Percentiles rank a stretch among this genome's conserved stretches.
Conservation (phyloP, 768 basidiomycete species). For the Suillus decipiens region DNA sequence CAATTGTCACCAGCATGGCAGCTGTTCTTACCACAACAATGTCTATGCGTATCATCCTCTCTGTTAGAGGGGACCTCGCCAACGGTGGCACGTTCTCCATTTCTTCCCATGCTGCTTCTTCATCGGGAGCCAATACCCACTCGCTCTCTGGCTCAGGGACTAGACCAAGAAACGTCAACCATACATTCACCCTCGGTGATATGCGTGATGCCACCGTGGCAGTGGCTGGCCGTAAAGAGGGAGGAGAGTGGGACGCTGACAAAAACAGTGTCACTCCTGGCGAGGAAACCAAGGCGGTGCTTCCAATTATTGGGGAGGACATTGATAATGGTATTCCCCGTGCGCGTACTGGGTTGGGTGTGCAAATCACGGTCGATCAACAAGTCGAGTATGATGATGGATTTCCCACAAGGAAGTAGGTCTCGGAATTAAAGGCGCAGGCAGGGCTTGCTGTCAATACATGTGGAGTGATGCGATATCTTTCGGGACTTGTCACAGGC, state of each 20-base stretch:
- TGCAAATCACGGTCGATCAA: conserved; percentile 59
- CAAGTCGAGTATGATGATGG: conserved; percentile 53
- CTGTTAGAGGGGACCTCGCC: conserved; percentile 73
- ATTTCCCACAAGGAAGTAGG: conserved; percentile 19
- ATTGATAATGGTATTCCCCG: conserved; percentile 20
- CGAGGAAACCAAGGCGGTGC: conserved; percentile 37
- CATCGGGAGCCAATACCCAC: conserved; percentile 52
- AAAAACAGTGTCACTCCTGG: conserved; percentile 44
- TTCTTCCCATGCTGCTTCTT: conserved; percentile 42
- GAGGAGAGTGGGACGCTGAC: conserved; percentile 37
- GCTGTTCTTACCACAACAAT: conserved; percentile 87
- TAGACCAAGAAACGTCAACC: conserved; percentile 29
- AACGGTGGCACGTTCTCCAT: conserved; percentile 70
- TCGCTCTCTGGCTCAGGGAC: conserved; percentile 29
- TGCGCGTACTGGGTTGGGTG: conserved; percentile 38
- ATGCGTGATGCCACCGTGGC: conserved; percentile 56
- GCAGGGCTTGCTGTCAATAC: neutral
- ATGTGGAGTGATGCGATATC: neutral
- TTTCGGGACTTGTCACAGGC: neutral
- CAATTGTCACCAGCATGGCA: conserved; percentile 84
- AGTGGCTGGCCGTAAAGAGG: conserved; percentile 48
- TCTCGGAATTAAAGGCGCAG: neutral
- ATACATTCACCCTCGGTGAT: conserved; percentile 46
- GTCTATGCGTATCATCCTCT: conserved; percentile 84
- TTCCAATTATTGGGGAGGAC: conserved; percentile 36